phyloP scores from a whole-genome alignment of 2,329 filamentous ascomycete genomes.

The Penicillium sp. region DNA sequence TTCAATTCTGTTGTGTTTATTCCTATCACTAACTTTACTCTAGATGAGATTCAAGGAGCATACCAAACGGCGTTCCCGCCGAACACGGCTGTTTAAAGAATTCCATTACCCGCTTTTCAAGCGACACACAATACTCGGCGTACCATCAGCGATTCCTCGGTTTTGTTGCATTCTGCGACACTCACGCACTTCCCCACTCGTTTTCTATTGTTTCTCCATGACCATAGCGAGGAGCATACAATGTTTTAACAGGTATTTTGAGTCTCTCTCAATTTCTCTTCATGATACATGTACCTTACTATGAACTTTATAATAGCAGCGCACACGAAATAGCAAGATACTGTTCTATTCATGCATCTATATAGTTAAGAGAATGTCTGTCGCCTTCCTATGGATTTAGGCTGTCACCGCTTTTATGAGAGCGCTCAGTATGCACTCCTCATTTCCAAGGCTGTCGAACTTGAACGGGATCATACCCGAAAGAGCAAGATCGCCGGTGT shows the following conservation, averaged over 20 bases:
- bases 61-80: slow-evolving; percentile 42
- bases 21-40: slow-evolving; percentile 4
- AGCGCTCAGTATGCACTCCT: too few species aligned
- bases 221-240: background rate
- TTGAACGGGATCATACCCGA: too few species aligned
- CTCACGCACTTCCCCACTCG: background rate
- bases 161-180: background rate
- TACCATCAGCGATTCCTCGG: background rate
- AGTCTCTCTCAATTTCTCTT: background rate
- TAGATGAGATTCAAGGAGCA: slow-evolving; percentile 46
- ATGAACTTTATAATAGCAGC: background rate
- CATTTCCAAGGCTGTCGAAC: too few species aligned
- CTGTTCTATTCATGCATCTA: background rate
- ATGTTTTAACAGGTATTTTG: background rate
- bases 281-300: background rate
- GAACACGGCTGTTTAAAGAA: slow-evolving; percentile 13
- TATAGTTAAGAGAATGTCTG: background rate
- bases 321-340: background rate
- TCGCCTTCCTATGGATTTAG: too few species aligned
- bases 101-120: background rate
- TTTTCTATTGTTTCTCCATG: background rate
- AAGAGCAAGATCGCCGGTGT: too few species aligned
- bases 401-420: too few species aligned
- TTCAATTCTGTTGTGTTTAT: background rate
- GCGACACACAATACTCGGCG: background rate